phyloP scores from a whole-genome alignment of 179 eudicot species.

The Spinacia oleracea region DNA sequence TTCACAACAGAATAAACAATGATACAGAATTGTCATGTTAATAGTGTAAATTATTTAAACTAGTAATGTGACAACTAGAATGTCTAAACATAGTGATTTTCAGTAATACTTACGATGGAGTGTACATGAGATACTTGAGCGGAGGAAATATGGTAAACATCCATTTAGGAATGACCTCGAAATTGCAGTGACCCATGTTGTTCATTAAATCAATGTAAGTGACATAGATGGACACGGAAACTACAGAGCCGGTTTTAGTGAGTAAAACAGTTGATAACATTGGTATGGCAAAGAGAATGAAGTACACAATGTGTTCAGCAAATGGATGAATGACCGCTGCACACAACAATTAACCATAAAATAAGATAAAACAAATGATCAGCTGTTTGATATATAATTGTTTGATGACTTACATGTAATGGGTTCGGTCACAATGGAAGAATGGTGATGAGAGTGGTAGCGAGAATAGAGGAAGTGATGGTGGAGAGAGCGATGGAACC shows the following conservation, averaged over 20 bases:
- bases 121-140: slow-evolving; percentile 54
- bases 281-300: slow-evolving; percentile 41
- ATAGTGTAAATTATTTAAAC: not conserved
- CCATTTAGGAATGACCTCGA: slow-evolving; percentile 44
- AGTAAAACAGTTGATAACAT: slow-evolving; percentile 12
- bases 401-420: slow-evolving; percentile 49
- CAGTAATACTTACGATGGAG: slow-evolving; percentile 45
- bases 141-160: slow-evolving; percentile 41
- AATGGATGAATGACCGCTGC: slow-evolving; percentile 55
- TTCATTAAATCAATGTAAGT: slow-evolving; percentile 49
- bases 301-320: slow-evolving; percentile 43
- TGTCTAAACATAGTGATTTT: not conserved
- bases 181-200: slow-evolving; percentile 57
- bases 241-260: slow-evolving; percentile 21
- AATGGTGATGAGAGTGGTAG: slow-evolving; percentile 75
- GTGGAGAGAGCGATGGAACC: slow-evolving; percentile 69
- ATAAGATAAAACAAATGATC: not conserved
- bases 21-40: not conserved
- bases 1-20: slow-evolving; percentile 5
- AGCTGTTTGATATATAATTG: no score
- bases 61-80: not conserved
- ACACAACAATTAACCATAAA: not conserved
- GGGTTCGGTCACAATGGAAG: slow-evolving; percentile 70
- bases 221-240: slow-evolving; percentile 21
- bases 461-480: slow-evolving; percentile 71